Evolutionary conservation across 163 green algal genomes (phyloP).

Genomic region (Smithsoniella earleae): DNA sequence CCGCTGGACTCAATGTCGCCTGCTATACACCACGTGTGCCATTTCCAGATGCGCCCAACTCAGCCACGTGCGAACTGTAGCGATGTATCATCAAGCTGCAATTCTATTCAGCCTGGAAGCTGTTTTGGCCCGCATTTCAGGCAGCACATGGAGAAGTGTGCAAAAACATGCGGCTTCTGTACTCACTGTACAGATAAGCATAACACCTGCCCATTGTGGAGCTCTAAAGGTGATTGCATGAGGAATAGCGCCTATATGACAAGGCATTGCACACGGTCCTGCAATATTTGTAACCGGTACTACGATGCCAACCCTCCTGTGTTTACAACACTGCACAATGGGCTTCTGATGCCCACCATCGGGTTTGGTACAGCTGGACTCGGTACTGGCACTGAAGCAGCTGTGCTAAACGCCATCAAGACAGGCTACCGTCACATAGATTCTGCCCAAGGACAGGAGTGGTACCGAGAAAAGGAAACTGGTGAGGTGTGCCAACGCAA

Average conservation of each 20-base stretch:
- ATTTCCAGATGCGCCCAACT: too few species aligned
- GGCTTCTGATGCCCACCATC: slow-evolving; percentile 55
- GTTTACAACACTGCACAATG: slow-evolving; percentile 39
- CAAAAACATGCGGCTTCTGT: neutral
- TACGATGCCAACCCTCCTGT: slow-evolving; percentile 16
- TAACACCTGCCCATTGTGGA: neutral
- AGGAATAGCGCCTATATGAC: slow-evolving; percentile 16
- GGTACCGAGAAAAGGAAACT: slow-evolving; percentile 73
- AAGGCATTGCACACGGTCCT: neutral
- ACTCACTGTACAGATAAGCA: neutral
- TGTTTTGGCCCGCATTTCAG: neutral
- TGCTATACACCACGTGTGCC: too few species aligned
- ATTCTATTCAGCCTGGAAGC: too few species aligned
- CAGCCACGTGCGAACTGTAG: too few species aligned
- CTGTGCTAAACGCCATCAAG: slow-evolving; percentile 49
- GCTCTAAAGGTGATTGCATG: slow-evolving; percentile 1
- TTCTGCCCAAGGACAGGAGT: slow-evolving; percentile 56
- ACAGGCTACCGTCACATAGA: slow-evolving; percentile 41
- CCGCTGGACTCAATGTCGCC: too few species aligned
- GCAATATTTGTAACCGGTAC: neutral
- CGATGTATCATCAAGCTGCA: too few species aligned
- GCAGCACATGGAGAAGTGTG: neutral
- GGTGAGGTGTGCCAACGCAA: slow-evolving; percentile 46
- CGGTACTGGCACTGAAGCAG: slow-evolving; percentile 41
- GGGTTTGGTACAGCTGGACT: slow-evolving; percentile 72